These are phyloP conservation scores for Podaxis sp. DNA, from an alignment of 768 basidiomycete species.

Conservation along the genomic window DNA sequence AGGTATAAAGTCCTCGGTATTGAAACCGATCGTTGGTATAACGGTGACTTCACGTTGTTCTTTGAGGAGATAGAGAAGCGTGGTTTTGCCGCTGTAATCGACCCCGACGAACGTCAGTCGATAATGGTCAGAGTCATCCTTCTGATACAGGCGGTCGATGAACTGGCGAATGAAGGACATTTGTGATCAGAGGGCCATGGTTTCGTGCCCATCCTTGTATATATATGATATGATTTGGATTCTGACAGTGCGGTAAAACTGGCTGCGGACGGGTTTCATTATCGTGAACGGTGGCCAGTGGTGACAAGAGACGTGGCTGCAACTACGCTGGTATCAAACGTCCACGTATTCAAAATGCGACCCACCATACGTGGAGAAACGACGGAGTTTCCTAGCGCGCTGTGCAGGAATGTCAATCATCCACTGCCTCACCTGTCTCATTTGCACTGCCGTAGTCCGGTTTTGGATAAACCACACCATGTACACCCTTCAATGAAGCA, in stretches of 20 bases:
- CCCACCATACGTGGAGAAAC: no score
- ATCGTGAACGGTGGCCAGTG: neutral
- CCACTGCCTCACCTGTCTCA: no score
- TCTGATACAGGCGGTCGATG: slow-evolving; percentile 28
- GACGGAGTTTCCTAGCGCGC: no score
- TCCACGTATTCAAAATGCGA: no score
- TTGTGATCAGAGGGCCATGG: neutral
- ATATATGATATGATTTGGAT: neutral
- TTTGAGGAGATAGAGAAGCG: slow-evolving; percentile 44
- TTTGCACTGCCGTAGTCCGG: no score
- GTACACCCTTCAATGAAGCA: neutral
- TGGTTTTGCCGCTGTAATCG: slow-evolving; percentile 43
- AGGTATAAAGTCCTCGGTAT: slow-evolving; percentile 52
- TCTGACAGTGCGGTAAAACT: neutral
- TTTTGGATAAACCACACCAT: neutral
- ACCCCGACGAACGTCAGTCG: slow-evolving; percentile 35
- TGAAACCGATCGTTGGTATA: slow-evolving; percentile 47
- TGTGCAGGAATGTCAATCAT: no score
- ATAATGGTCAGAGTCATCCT: slow-evolving; percentile 9
- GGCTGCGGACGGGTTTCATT: neutral
- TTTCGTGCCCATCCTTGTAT: neutral
- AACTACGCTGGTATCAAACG: no score
- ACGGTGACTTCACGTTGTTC: slow-evolving; percentile 35
- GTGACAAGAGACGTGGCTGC: no score
- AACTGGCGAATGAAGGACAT: slow-evolving; percentile 24